Evolutionary conservation across 2,329 filamentous ascomycete genomes (phyloP).

Genomic region (Alternaria alternata): DNA sequence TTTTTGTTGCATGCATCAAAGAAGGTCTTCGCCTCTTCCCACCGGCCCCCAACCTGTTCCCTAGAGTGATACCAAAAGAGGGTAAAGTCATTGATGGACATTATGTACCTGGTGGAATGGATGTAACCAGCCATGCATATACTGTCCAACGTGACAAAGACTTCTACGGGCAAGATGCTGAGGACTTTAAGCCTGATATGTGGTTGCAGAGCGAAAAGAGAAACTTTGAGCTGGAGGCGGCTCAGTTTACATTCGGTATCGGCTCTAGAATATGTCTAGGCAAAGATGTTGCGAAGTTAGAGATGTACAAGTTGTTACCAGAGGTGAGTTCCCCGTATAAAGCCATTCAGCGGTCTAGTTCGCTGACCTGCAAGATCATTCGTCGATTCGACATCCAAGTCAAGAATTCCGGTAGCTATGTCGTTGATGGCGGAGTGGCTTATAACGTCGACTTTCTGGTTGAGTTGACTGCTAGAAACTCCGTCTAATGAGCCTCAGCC

Average conservation of each 20-base stretch:
- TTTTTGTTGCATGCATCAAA: slow-evolving; percentile 60
- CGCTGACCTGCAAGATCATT: slow-evolving; percentile 28
- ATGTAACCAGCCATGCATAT: slow-evolving; percentile 60
- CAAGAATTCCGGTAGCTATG: slow-evolving; percentile 30
- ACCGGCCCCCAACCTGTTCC: slow-evolving; percentile 61
- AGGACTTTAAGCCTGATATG: slow-evolving; percentile 53
- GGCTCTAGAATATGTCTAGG: slow-evolving; percentile 42
- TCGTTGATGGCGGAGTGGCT: slow-evolving; percentile 42
- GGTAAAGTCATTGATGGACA: slow-evolving; percentile 52
- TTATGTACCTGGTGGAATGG: slow-evolving; percentile 53
- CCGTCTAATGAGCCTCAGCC: not conserved
- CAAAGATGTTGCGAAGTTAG: slow-evolving; percentile 43
- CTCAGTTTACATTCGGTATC: slow-evolving; percentile 41
- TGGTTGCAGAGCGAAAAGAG: slow-evolving; percentile 47
- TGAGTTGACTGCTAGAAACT: slow-evolving; percentile 10
- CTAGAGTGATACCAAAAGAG: slow-evolving; percentile 49
- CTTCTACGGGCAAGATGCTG: slow-evolving; percentile 54
- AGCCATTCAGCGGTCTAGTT: not conserved
- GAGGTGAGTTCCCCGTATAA: slow-evolving; percentile 32
- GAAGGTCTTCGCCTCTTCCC: slow-evolving; percentile 62
- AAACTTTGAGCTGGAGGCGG: slow-evolving; percentile 36
- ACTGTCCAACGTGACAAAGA: slow-evolving; percentile 56
- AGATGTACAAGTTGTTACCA: slow-evolving; percentile 45
- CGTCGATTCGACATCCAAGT: slow-evolving; percentile 41
- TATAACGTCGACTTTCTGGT: slow-evolving; percentile 39